Conservation (phyloP, 2,329 filamentous ascomycete genomes). For the Westerdykella aurantiaca region DNA sequence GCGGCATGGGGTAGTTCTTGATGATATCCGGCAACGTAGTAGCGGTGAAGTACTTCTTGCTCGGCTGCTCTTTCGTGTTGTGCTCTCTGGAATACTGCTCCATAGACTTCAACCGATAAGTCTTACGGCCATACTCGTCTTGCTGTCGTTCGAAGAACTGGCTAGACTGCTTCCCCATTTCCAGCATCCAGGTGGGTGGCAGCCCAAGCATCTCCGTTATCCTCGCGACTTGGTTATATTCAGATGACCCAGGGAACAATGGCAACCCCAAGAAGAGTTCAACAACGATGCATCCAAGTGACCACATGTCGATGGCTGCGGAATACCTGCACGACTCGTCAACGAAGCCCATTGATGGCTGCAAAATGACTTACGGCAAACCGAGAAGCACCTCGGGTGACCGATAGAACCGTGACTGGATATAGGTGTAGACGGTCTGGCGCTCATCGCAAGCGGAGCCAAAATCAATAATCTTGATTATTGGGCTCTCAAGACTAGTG, state of each 20-base stretch:
- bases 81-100: conserved; percentile 96
- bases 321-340: conserved; percentile 62
- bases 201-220: conserved; percentile 98
- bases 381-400: conserved; percentile 95
- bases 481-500: conserved; percentile 79
- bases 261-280: conserved; percentile 93
- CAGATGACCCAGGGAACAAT: conserved; percentile 91
- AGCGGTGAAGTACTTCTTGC: conserved; percentile 98
- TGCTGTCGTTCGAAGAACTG: conserved; percentile 93
- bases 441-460: conserved; percentile 96
- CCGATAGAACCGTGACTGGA: conserved; percentile 95
- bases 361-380: conserved; percentile 54
- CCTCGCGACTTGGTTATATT: conserved; percentile 96
- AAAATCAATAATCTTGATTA: conserved; percentile 99
- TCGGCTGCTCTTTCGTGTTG: conserved; percentile 94
- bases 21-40: conserved; percentile 95
- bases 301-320: conserved; percentile 99
- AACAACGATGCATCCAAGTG: conserved; percentile 93
- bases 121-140: conserved; percentile 88
- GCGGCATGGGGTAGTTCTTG: conserved; percentile 93
- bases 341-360: background rate
- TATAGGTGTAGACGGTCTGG: conserved; percentile 98
- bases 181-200: conserved; percentile 97
- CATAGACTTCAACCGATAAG: conserved; percentile 91
- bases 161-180: conserved; percentile 95